Evolutionary conservation across 2,329 filamentous ascomycete species (phyloP), one percentile per base, ranked within the genome.

Genomic region (Fusarium neocosmosporiellum): DNA sequence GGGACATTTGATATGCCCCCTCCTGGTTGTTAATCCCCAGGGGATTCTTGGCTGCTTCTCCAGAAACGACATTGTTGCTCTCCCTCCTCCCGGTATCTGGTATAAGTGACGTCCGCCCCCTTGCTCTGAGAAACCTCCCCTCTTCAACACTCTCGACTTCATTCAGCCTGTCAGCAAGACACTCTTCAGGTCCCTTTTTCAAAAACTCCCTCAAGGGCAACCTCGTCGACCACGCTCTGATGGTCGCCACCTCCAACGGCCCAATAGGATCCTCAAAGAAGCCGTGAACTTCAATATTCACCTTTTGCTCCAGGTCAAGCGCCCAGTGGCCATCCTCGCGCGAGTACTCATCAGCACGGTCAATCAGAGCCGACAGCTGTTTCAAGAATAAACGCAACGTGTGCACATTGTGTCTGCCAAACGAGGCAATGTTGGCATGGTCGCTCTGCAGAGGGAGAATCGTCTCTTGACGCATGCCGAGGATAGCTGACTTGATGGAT

Each of bases 261-360:
- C 78, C 79, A 8, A 85, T 82, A 0, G 83, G 79, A 54, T 91
- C 88, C 54, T 90, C 88, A 64, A 90, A 91, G 75, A 91, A 92
- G 0, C 89, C 89, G 54, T 84, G 83, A 0, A 84, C 80, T 71
- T 91, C 89, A 4, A 91, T 84, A 59, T 86, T 87, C 39, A 91
- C 87, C 50, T 86, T 86, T 24, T 86, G 82, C 50, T 87, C 85
- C 2, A 91, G 83, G 37, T 83, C 81, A 24, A 91, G 71, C 0
- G 85, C 83, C 41, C 83, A 85, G 59, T 88, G 86, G 0, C 78
- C 72, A 3, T 74, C 77, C 4, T 78, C 77, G 2, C 66, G 61
- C 10, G 76, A 75, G 48, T 77, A 79, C n/a, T 76, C 74, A 20
- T 83, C 81, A 1, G 83, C 83, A 3, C 75, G 78, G 0, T 66